These are phyloP conservation scores for Leccinum fallax DNA, from an alignment of 1,284 basidiomycete genomes.

Conservation along the genomic window DNA sequence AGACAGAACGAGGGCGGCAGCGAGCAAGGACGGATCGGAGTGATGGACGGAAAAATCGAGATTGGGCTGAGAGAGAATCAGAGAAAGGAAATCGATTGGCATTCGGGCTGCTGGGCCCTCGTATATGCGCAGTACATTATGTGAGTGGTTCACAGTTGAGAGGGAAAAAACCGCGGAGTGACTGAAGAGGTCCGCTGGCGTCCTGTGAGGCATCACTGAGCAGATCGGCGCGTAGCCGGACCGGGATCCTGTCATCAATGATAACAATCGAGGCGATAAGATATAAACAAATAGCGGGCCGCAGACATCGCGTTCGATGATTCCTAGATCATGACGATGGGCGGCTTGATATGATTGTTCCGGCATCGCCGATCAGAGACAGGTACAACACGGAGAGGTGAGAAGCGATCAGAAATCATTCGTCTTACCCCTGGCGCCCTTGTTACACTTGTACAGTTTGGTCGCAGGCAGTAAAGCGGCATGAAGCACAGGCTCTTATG, in stretches of 20 bases:
- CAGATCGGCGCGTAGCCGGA: background rate
- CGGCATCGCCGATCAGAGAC: background rate
- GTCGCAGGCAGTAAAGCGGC: background rate
- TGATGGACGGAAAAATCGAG: background rate
- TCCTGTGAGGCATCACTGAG: background rate
- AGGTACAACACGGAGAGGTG: background rate
- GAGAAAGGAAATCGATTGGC: background rate
- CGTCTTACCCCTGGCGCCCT: slow-evolving; percentile 7
- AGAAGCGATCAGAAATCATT: background rate
- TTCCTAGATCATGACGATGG: background rate
- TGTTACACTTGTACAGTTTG: background rate
- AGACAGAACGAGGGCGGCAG: background rate
- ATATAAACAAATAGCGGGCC: background rate
- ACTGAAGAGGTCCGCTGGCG: background rate
- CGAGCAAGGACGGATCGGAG: too few species aligned
- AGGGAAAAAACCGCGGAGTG: background rate
- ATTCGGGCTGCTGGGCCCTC: background rate
- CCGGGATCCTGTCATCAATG: background rate
- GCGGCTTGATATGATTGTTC: background rate
- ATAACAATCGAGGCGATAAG: background rate
- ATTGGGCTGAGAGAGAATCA: background rate
- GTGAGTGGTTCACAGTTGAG: background rate
- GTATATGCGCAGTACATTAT: background rate
- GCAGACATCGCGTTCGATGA: background rate
- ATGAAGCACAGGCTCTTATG: background rate